phyloP scores from a whole-genome alignment of 352 stramenopile species.

The Phytophthora tentaculata region DNA sequence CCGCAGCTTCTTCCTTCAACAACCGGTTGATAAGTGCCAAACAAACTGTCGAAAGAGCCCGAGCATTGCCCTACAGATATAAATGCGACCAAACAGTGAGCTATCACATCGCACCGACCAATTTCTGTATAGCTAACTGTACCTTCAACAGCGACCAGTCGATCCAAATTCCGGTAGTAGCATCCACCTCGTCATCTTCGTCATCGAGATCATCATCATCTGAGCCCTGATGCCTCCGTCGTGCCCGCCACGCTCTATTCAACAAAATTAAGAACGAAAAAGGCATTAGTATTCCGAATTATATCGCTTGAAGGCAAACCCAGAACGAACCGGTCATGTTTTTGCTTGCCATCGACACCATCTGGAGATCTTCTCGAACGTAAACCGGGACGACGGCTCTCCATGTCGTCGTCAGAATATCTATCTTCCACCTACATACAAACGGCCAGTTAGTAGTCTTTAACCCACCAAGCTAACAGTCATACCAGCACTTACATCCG shows the following conservation, averaged over 20 bases:
- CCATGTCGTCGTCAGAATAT: constrained; percentile 31
- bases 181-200: constrained; percentile 40
- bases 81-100: too few species aligned
- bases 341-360: constrained; percentile 45
- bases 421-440: constrained; percentile 31
- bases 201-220: constrained; percentile 52
- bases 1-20: constrained; percentile 78
- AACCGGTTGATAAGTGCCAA: constrained; percentile 64
- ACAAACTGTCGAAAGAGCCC: constrained; percentile 61
- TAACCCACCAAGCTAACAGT: neutral
- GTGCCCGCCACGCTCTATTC: constrained; percentile 69
- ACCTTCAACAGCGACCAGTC: constrained; percentile 73
- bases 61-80: constrained; percentile 32
- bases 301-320: neutral
- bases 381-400: constrained; percentile 28
- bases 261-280: neutral
- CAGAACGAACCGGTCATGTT: constrained; percentile 60
- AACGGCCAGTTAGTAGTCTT: constrained; percentile 7
- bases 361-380: constrained; percentile 34
- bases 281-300: constrained; percentile 4
- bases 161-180: constrained; percentile 59
- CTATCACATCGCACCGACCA: too few species aligned
- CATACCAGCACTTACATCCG: constrained; percentile 41
- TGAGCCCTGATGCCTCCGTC: constrained; percentile 54
- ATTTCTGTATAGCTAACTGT: neutral